Base-by-base conservation (phyloP, 1,284 basidiomycete species). In the Somion occarium region DNA sequence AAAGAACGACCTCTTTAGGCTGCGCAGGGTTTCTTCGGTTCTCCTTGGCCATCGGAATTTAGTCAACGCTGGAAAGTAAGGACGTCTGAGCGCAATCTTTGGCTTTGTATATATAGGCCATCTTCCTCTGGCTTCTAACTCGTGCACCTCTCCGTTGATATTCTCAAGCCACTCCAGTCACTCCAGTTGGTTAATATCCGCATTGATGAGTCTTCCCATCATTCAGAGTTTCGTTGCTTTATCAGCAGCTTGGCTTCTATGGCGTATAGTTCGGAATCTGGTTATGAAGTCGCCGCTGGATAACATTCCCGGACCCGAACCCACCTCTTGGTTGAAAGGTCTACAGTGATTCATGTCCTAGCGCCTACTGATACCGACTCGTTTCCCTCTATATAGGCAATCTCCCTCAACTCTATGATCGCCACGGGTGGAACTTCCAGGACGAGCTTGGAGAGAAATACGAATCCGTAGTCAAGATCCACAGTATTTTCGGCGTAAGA, bases 391-490 rank as follows among this genome's bases (percentile, higher is more conserved):
- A 18, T n/a, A 9, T 27, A 60, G 58, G 60, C 2, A 60, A 62
- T 38, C 23, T 57, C 4, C 42, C 48, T 2, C 46, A 55, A 12
- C 5, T 63, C 9, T 56, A 46, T 37, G 46, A 58, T 22, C 56
- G 57, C 5, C 48, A 60, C 23, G 55, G 55, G 7, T 62, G 60
- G 61, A 34, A 34, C 2, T 56, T 49, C 38, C 51, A 56, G 23
- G 46, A 55, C 34, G 38, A 42, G 0, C 38, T 59, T 3, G 45
- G 24, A 13, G 47, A 51, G 19, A 50, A 53, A 12, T 62, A 59
- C 38, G 57, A 55, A 5, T 41, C 54, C 3, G 47, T 60, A 3
- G 52, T 52, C 19, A 57, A 50, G 42, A n/a, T 59, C 3, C 34
- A 50, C 22, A 52, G 54, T 0, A 26, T 54, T 9, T 51, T 60